Conservation (phyloP, 176 grass and related monocot species). For the Aegilops bicornis region DNA sequence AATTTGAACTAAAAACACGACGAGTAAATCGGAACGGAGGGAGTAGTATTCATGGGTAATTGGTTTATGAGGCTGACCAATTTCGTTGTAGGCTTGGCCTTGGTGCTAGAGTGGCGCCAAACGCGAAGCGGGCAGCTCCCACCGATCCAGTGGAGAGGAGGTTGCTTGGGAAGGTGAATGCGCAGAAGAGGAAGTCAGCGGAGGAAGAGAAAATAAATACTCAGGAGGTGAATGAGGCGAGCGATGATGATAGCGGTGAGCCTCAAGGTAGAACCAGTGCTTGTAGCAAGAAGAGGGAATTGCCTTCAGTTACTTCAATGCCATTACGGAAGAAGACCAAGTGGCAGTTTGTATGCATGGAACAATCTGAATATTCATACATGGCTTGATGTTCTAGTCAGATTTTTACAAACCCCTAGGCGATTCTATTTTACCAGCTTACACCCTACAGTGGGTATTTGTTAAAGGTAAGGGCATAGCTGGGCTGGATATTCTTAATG, state of each 20-base stretch:
- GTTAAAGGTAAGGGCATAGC: constrained; percentile 18
- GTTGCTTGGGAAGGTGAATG: constrained; percentile 67
- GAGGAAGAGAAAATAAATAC: constrained; percentile 44
- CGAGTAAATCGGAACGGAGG: neutral
- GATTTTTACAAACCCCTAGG: neutral
- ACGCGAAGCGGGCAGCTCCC: constrained; percentile 40
- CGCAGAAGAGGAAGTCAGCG: constrained; percentile 51
- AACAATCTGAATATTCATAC: neutral
- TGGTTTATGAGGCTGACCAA: neutral
- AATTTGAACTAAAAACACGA: no score
- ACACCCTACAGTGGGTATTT: constrained; percentile 15
- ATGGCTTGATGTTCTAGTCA: neutral
- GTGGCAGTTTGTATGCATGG: constrained; percentile 27
- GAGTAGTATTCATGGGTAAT: neutral
- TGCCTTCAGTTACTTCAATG: constrained; percentile 39
- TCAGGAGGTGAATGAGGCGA: constrained; percentile 34
- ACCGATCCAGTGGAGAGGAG: constrained; percentile 61
- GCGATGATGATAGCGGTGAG: constrained; percentile 53
- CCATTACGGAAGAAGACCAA: constrained; percentile 50
- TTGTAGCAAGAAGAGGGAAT: constrained; percentile 57
- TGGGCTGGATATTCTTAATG: constrained; percentile 19
- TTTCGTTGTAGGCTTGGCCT: constrained; percentile 63
- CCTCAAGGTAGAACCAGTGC: constrained; percentile 78
- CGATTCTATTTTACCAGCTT: constrained; percentile 5
- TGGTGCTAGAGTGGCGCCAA: constrained; percentile 62